Evolutionary conservation across 371 early-diverging fungal genomes (phyloP).

Genomic region (Smittium culicis): DNA sequence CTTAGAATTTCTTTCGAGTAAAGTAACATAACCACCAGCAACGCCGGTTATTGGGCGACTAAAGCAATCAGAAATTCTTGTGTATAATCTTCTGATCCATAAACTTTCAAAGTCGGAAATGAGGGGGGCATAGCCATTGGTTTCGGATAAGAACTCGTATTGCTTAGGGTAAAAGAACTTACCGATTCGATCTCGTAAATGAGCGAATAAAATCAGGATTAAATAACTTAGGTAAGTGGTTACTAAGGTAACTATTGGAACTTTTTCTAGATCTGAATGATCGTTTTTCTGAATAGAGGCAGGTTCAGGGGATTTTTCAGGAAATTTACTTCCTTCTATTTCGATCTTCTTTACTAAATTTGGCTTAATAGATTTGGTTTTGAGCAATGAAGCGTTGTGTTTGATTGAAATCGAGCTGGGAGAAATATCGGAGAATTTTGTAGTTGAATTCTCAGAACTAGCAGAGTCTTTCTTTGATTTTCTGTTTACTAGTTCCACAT

Average conservation of each 20-base stretch:
- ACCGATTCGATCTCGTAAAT: conserved; percentile 77
- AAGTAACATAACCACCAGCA: conserved; percentile 79
- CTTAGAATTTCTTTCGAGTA: conserved; percentile 68
- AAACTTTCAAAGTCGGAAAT: conserved; percentile 94
- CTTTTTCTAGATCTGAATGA: conserved; percentile 17
- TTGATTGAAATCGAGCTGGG: not conserved
- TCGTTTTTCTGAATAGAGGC: conserved; percentile 1
- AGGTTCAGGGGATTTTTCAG: not conserved
- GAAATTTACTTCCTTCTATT: not conserved
- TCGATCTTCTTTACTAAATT: not conserved
- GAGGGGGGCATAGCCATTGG: conserved; percentile 78
- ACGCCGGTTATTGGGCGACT: conserved; percentile 93
- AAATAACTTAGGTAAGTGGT: conserved; percentile 94
- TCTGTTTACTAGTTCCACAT: not conserved
- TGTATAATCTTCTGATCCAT: conserved; percentile 88
- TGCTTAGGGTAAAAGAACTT: conserved; percentile 53
- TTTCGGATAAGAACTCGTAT: conserved; percentile 54
- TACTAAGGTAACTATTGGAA: conserved; percentile 59
- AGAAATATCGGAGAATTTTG: not conserved
- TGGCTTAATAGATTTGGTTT: not conserved
- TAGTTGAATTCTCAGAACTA: not conserved
- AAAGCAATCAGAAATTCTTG: conserved; percentile 93
- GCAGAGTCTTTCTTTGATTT: not conserved
- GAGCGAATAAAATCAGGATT: conserved; percentile 86
- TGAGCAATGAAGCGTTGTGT: not conserved